Evolutionary conservation across 1,284 basidiomycete genomes (phyloP), one percentile per base, ranked within the genome.

Genomic region (Cutaneotrichosporon cutaneum): DNA sequence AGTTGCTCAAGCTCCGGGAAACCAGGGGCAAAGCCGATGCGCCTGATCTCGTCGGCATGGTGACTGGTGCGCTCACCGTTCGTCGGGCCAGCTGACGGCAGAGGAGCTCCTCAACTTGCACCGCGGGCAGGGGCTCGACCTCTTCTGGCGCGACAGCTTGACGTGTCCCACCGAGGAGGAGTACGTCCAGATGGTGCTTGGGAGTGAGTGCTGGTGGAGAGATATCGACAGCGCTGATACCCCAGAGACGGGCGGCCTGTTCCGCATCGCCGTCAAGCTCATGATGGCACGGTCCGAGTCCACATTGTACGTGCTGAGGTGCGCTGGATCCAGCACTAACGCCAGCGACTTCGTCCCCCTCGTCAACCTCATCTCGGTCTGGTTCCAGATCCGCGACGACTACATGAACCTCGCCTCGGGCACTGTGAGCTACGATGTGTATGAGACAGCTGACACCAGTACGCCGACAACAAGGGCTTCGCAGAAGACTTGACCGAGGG

Each of bases 331-430:
- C 21, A 26, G 16, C 18, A 16, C 62, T 66, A 53, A 65, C 62
- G 1, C 32, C 64, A 96, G 93, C 21, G 86, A 95, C 77, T 95
- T 90, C 65, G 85, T 97, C 1, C 93, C 94, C 0, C 84, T 99
- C 1, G 91, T 95, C 60, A 97, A 97, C 76, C 84, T 98, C 11
- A 90, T 99, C 66, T 93, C 95, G 1, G 86, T 98, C 16, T 90
- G 88, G 72, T 98, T 95, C 77, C 96, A 99, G 77, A 96, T 99
- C 68, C 83, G 94, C 26, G 96, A 99, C 75, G 95, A 99, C 76
- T 92, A 95, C 63, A 92, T 96, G 89, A 99, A 99, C 75, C 82
- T 99, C 35, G 89, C 94, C 71, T 92, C 89, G 53, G 85, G 85
- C 26, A 85, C 92, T 82, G 92, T 91, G 68, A 42, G 77, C 65